Conservation (phyloP, 129 eudicot species). For the Deinandra increscens region DNA sequence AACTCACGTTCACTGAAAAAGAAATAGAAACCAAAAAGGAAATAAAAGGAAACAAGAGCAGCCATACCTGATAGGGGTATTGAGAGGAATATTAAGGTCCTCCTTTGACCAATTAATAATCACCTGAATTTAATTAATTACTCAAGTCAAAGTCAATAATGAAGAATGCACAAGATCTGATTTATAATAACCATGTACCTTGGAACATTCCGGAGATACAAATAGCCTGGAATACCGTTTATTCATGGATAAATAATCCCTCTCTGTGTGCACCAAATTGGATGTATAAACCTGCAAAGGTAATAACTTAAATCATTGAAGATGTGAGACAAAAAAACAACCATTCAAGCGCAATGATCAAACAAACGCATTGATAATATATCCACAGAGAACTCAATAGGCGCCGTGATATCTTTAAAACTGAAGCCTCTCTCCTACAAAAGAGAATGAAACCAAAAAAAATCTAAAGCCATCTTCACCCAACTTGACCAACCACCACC, state of each 20-base stretch:
- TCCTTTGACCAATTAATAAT: constrained; percentile 84
- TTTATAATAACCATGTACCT: constrained; percentile 44
- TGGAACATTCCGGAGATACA: constrained; percentile 79
- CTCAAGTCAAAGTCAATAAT: constrained; percentile 10
- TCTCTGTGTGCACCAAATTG: constrained; percentile 61
- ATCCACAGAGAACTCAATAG: too few species aligned
- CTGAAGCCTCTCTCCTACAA: background rate
- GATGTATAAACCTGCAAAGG: constrained; percentile 65
- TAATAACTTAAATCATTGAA: background rate
- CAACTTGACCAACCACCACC: constrained; percentile 22
- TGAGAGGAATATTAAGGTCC: constrained; percentile 56
- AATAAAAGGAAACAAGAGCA: constrained; percentile 19
- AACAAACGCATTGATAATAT: background rate
- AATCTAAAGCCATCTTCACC: constrained; percentile 28
- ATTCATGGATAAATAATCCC: constrained; percentile 82
- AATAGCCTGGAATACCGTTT: constrained; percentile 81
- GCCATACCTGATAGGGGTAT: constrained; percentile 77
- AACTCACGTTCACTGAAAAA: background rate
- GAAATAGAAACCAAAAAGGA: background rate
- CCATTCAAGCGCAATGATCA: constrained; percentile 7
- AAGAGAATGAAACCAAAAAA: constrained; percentile 14
- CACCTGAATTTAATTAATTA: constrained; percentile 49
- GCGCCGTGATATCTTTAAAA: background rate
- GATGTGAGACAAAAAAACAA: constrained; percentile 7
- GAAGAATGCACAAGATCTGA: background rate